Base-by-base conservation (phyloP, 257 asterid species). In the Solanum dulcamara region DNA sequence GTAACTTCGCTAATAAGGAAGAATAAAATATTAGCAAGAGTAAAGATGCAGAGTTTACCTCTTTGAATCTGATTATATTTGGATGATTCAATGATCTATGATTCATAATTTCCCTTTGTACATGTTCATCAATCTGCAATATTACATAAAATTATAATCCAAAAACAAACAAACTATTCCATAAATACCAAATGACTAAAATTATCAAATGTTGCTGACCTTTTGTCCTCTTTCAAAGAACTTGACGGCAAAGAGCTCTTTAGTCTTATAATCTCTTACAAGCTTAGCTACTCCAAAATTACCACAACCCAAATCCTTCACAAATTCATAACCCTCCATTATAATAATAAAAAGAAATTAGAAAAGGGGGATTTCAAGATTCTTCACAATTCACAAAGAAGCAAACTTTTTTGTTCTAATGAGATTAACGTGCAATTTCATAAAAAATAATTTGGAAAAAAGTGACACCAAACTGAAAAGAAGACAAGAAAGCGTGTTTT, bases 261-360 rank as follows among this genome's bases (percentile, higher is more conserved):
- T 94, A 64, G 98, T 93, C 42, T 90, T 88, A 81, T 90, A 93
- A 93, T 94, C 90, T 88, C 94, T 91, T 22, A 94, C 57, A 13
- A 94, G 95, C 92, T 91, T 93, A 0, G 98, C 97, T 7, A 94
- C 96, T 0, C 97, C 98, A 80, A 94, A 94, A 88, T 92, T 93
- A 32, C 98, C 98, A 46, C 97, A 92, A 85, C 97, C 98, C 42
- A 94, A 86, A 86, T 94, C 91, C 72, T 93, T 93, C 91, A 94
- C 94, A 68, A 91, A 15, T 81, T 94, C 98, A 72, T 94, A 94
- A 84, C 91, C 92, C 33, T 94, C 97, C 97, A 94, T 94, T 71
- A 83, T 85, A 26, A 22, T n/a, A 60, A 71, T 0, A 67, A 18
- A 18, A 6, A 20, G 1, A 4, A 28, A 64, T 6, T 7, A 20